Conservation (phyloP, 108 stramenopile genomes). For the Skeletonema potamos region DNA sequence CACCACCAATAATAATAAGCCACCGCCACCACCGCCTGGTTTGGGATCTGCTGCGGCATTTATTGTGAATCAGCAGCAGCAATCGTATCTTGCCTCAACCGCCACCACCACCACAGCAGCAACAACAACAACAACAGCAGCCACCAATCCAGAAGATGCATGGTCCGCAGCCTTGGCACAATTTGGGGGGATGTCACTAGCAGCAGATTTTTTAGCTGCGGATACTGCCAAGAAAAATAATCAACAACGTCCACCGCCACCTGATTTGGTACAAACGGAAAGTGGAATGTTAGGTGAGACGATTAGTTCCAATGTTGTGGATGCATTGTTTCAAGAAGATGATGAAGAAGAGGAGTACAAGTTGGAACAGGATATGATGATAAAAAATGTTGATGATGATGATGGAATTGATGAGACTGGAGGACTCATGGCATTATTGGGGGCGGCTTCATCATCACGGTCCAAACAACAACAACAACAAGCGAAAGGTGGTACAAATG, state of each 20-base stretch:
- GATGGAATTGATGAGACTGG: slow-evolving; percentile 9
- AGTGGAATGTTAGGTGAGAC: not conserved
- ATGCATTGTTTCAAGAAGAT: slow-evolving; percentile 29
- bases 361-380: slow-evolving; percentile 9
- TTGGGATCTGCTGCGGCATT: slow-evolving; percentile 65
- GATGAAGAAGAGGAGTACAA: slow-evolving; percentile 47
- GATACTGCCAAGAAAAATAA: slow-evolving; percentile 67
- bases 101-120: not conserved
- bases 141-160: slow-evolving; percentile 51
- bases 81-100: not conserved
- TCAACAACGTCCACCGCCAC: too few relatives aligned
- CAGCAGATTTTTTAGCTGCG: slow-evolving; percentile 77
- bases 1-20: not conserved
- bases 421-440: slow-evolving; percentile 23
- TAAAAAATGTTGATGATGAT: not conserved
- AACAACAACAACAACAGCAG: not conserved
- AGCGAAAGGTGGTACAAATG: not conserved
- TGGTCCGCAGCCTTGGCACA: slow-evolving; percentile 75
- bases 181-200: slow-evolving; percentile 65
- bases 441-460: slow-evolving; percentile 13
- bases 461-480: not conserved
- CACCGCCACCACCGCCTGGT: slow-evolving; percentile 8
- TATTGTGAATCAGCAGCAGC: slow-evolving; percentile 43
- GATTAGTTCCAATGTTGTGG: slow-evolving; percentile 15
- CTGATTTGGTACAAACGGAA: not conserved